phyloP scores from a whole-genome alignment of 208 protist species.

The Phytomonas serpens region DNA sequence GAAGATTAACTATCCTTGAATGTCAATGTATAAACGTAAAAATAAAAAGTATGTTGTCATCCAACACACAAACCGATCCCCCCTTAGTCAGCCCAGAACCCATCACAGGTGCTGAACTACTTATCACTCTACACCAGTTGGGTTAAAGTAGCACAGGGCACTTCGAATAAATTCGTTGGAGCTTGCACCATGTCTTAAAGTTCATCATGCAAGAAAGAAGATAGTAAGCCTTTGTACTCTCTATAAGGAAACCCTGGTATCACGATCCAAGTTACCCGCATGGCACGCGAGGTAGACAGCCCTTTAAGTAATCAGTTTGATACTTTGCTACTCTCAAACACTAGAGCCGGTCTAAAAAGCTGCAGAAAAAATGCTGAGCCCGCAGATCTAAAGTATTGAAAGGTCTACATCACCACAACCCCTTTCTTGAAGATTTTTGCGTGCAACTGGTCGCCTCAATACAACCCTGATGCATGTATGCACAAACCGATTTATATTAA shows the following conservation, averaged over 20 bases:
- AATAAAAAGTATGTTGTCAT: no score
- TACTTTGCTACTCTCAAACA: slow-evolving; percentile 11
- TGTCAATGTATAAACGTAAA: no score
- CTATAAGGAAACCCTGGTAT: not conserved
- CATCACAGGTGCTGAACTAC: no score
- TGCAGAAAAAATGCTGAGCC: no score
- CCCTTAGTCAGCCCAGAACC: no score
- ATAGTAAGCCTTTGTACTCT: not conserved
- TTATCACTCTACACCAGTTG: not conserved
- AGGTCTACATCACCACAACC: not conserved
- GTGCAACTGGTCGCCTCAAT: not conserved
- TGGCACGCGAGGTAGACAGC: not conserved
- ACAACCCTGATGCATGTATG: not conserved
- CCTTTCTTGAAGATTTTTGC: not conserved
- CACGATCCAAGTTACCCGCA: not conserved
- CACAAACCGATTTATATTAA: not conserved
- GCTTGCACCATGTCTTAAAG: not conserved
- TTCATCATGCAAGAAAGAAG: not conserved
- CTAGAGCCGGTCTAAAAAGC: no score
- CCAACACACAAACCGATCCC: no score
- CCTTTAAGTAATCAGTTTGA: slow-evolving; percentile 8
- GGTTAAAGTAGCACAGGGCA: not conserved
- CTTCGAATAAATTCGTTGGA: not conserved
- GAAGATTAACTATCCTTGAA: no score
- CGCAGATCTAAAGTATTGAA: not conserved